Evolutionary conservation across 768 basidiomycete genomes (phyloP).

Genomic region (Crassisporium funariophilum): DNA sequence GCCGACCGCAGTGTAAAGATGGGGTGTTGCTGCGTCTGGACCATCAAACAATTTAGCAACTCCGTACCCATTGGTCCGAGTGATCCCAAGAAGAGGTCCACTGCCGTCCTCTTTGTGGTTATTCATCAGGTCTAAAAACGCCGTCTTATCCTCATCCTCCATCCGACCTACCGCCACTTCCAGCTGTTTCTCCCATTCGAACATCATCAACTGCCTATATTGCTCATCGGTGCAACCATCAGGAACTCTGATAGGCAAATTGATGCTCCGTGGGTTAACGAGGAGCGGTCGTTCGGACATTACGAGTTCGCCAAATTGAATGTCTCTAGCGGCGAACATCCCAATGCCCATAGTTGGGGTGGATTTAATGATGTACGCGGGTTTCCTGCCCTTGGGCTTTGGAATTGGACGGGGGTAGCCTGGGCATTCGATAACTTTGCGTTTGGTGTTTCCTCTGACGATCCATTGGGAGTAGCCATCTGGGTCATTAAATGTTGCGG

Average conservation of each 20-base stretch:
- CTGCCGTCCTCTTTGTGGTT: conserved; percentile 31
- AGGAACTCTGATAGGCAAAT: too few species aligned
- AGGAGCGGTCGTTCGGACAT: conserved; percentile 10
- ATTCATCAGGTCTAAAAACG: conserved; percentile 28
- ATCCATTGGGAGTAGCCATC: conserved; percentile 8
- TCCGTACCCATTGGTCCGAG: conserved; percentile 28
- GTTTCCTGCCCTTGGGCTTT: neutral
- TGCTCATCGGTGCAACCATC: neutral
- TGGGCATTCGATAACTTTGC: conserved; percentile 4
- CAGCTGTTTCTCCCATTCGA: conserved; percentile 9
- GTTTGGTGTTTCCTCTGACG: neutral
- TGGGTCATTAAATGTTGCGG: neutral
- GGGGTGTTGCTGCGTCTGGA: neutral
- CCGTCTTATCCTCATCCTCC: conserved; percentile 17
- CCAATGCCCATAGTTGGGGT: conserved; percentile 1
- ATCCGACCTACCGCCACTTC: conserved; percentile 22
- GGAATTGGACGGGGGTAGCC: conserved; percentile 3
- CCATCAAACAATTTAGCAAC: neutral
- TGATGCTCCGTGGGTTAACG: conserved; percentile 1
- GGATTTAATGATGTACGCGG: neutral
- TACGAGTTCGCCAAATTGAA: conserved; percentile 5
- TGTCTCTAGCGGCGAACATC: neutral
- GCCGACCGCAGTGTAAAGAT: conserved; percentile 14
- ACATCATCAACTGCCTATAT: neutral
- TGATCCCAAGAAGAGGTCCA: conserved; percentile 29